phyloP scores from a whole-genome alignment of 768 basidiomycete species.

The Boletus rex-veris region DNA sequence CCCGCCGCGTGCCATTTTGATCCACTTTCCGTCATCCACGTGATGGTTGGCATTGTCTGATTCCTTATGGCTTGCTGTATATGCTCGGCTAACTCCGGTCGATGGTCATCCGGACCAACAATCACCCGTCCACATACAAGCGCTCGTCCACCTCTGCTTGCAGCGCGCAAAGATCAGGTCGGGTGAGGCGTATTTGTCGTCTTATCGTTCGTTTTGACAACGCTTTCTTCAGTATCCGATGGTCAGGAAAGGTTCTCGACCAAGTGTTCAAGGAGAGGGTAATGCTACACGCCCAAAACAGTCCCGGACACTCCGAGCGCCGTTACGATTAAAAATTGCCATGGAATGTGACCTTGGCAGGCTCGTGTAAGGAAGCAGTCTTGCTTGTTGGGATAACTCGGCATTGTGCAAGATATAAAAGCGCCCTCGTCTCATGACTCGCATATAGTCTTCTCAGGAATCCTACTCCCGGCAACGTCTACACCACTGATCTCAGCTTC shows the following conservation, averaged over 20 bases:
- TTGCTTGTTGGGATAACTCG: too few species aligned
- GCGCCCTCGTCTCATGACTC: neutral
- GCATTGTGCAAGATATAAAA: neutral
- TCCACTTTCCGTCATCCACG: neutral
- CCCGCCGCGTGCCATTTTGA: neutral
- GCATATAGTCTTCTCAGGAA: neutral
- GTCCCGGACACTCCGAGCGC: neutral
- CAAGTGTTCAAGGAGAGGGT: neutral
- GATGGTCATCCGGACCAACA: too few species aligned
- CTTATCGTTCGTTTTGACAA: neutral
- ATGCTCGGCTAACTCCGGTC: too few species aligned
- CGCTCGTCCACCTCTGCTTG: neutral
- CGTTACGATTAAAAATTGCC: too few species aligned
- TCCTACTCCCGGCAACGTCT: neutral
- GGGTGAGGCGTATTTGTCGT: neutral
- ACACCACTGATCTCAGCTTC: neutral
- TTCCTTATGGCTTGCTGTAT: neutral
- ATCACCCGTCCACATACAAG: neutral
- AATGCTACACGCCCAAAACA: neutral
- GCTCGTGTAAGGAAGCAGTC: too few species aligned
- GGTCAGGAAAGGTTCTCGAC: neutral
- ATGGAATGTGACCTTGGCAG: too few species aligned
- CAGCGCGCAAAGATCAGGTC: too few species aligned
- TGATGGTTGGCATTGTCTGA: neutral
- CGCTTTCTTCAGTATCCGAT: neutral